Percentiles rank a stretch among this genome's conserved stretches.
These are phyloP conservation scores for Entamoeba dispar DNA, from an alignment of 208 protist genomes.

Conservation along the genomic window DNA sequence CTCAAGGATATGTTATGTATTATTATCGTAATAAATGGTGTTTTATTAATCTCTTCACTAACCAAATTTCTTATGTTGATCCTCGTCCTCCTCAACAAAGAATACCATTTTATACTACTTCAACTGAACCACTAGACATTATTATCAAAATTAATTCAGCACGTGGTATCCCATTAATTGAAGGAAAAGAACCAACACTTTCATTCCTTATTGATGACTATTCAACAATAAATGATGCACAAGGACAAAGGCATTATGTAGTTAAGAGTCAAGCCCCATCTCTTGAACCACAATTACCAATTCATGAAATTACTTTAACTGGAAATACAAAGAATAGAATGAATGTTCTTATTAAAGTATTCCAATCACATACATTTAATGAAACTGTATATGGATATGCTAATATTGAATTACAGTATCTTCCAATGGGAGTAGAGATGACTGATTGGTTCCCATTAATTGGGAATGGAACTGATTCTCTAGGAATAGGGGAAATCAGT, in stretches of 20 bases:
- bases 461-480: not conserved
- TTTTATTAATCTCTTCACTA: not conserved
- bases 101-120: not conserved
- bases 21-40: not conserved
- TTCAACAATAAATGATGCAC: not conserved
- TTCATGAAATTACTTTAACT: not conserved
- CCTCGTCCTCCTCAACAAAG: not conserved
- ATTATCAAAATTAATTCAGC: not conserved
- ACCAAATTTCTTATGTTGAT: not conserved
- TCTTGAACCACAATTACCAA: not conserved
- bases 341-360: not conserved
- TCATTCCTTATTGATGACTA: not conserved
- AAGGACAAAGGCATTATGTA: not conserved
- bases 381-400: not conserved
- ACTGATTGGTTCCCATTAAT: not conserved
- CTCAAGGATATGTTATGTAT: not conserved
- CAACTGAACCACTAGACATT: not conserved
- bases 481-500: not conserved
- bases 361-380: not conserved
- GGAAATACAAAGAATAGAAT: not conserved
- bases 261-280: not conserved
- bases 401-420: not conserved
- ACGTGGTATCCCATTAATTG: not conserved
- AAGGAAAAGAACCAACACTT: not conserved
- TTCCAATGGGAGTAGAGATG: not conserved